Conservation (phyloP, 2,329 filamentous ascomycete species). For the Hypoxylon sp. region DNA sequence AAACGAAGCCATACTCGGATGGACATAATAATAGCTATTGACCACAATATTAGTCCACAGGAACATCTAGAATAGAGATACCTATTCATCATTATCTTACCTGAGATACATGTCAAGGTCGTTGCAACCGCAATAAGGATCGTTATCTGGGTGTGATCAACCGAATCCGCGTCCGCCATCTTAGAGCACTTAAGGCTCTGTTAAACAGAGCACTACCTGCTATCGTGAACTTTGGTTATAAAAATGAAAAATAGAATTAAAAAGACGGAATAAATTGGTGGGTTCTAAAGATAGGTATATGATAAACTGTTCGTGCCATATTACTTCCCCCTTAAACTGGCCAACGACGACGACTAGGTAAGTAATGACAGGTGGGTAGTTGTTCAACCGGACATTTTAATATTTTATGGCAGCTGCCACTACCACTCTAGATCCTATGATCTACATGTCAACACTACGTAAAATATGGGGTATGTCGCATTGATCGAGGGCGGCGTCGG, state of each 20-base stretch:
- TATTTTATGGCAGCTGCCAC: not conserved
- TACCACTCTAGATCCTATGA: slow-evolving; percentile 21
- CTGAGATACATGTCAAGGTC: slow-evolving; percentile 42
- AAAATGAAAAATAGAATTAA: not conserved
- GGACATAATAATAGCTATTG: slow-evolving; percentile 41
- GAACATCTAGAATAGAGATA: too few species aligned
- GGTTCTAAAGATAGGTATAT: not conserved
- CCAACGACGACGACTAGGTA: not conserved
- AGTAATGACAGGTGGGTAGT: not conserved
- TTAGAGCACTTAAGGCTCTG: slow-evolving; percentile 8
- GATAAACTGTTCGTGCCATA: not conserved
- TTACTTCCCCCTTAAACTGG: slow-evolving; percentile 3
- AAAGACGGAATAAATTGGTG: not conserved
- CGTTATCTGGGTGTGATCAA: slow-evolving; percentile 37
- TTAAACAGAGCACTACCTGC: not conserved
- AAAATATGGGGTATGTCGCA: slow-evolving; percentile 34
- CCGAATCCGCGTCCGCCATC: slow-evolving; percentile 21
- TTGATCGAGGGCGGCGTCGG: slow-evolving; percentile 24
- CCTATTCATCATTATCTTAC: too few species aligned
- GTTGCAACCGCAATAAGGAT: slow-evolving; percentile 40
- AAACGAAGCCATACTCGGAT: slow-evolving; percentile 45
- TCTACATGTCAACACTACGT: slow-evolving; percentile 18
- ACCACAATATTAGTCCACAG: not conserved
- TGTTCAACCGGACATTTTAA: slow-evolving; percentile 13
- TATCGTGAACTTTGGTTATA: not conserved